phyloP scores from a whole-genome alignment of 257 asterid genomes.

The Solanum ossicruentum region DNA sequence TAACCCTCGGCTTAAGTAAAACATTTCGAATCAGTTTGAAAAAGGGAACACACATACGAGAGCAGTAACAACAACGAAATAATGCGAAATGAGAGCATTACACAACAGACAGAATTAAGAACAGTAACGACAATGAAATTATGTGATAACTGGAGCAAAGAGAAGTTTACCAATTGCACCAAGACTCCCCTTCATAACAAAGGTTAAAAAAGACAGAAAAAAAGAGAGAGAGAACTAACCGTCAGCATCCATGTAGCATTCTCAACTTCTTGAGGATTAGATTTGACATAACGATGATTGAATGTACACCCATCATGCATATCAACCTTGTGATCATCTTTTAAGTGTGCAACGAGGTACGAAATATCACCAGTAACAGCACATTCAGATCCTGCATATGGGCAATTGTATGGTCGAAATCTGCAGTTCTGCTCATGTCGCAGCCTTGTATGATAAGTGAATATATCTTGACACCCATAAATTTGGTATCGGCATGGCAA shows the following conservation, averaged over 20 bases:
- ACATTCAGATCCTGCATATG: constrained; percentile 37
- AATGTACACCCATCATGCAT: constrained; percentile 31
- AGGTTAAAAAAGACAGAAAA: not conserved
- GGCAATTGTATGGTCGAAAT: constrained; percentile 26
- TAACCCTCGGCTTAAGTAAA: too few species aligned
- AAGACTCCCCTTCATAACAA: too few species aligned
- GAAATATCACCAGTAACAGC: constrained; percentile 19
- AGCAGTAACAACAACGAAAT: too few species aligned
- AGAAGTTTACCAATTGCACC: too few species aligned
- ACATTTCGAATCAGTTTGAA: too few species aligned
- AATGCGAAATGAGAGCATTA: too few species aligned
- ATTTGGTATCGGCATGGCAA: constrained; percentile 26
- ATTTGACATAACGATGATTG: constrained; percentile 35
- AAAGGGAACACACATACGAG: too few species aligned
- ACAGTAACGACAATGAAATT: too few species aligned
- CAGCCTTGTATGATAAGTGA: constrained; percentile 19
- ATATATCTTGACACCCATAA: constrained; percentile 26
- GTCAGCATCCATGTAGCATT: constrained; percentile 36
- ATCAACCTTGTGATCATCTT: constrained; percentile 32
- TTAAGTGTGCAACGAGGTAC: constrained; percentile 20
- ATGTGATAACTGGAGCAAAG: too few species aligned
- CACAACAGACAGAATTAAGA: too few species aligned
- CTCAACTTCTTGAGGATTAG: constrained; percentile 28
- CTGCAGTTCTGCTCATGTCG: constrained; percentile 26
- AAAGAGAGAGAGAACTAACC: constrained; percentile 2